Evolutionary conservation across 306 rosid genomes (phyloP), one percentile per base, ranked within the genome.

Genomic region (Herpetospermum pedunculosum): DNA sequence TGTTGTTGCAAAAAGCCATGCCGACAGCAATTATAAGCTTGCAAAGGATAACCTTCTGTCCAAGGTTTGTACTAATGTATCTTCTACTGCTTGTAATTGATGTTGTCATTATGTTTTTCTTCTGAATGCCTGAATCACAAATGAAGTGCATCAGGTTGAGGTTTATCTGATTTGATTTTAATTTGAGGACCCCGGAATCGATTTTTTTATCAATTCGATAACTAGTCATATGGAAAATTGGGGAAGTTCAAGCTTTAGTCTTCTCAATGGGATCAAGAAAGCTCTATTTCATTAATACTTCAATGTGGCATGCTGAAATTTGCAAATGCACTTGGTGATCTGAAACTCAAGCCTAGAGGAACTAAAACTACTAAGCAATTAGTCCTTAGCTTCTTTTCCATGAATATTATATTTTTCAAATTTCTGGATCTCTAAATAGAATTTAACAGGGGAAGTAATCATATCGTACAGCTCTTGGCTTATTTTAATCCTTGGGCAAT

Each of bases 1-100:
- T 60, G 96, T 95, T 68, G 99, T 95, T 76, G 91, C 96, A 0
- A 95, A 91, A 86, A 89, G 58, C 78, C 97, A 95, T 54, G 84
- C 81, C 41, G 97, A 91, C 81, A 95, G 99, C 93, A 89, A 92
- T 79, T 95, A 89, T 78, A 95, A 95, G 88, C 99, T 89, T 71
- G 96, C 96, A 25, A 95, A 89, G 78, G 96, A 89, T 74, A 79
- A 79, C 70, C 83, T 95, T 83, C 83, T 95, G 81, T 95, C 92
- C 34, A 89, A 89, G 97, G 99, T 95, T 82, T 82, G 85, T 59
- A 35, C 62, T 49, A 67, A 67, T 41, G 13, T 30, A 4, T 58
- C 65, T 58, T 58, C 23, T 29, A 8, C 25, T 55, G 18, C 34
- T 26, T 58, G 40, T 30, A 12, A 28, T 14, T 6, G 37, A 30